Conservation (phyloP, 2,329 filamentous ascomycete genomes). For the Aspergillus sp. region DNA sequence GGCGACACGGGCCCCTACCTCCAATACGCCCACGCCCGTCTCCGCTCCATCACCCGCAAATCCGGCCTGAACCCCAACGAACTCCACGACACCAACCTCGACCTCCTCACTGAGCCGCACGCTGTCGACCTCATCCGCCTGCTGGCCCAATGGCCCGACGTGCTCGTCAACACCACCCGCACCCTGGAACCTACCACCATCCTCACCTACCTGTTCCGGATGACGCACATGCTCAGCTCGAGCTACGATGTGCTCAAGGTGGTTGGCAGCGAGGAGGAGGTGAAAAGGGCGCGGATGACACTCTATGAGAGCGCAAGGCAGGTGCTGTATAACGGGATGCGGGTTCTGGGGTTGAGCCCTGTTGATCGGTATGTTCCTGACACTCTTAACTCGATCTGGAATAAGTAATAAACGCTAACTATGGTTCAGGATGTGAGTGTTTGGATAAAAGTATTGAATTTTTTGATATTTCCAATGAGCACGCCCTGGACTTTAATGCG, state of each 20-base stretch:
- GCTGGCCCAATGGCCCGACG: conserved; percentile 58
- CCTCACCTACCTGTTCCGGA: conserved; percentile 60
- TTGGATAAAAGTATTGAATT: no score
- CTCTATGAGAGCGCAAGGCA: conserved; percentile 56
- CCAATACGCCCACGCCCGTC: conserved; percentile 55
- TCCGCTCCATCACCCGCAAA: conserved; percentile 53
- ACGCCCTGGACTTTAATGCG: no score
- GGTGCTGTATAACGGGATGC: conserved; percentile 59
- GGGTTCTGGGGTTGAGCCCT: conserved; percentile 56
- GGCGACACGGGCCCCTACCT: conserved; percentile 59
- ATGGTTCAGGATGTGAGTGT: no score
- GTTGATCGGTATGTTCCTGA: conserved; percentile 44
- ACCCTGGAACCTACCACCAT: conserved; percentile 60
- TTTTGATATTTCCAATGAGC: no score
- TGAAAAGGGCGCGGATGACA: conserved; percentile 53
- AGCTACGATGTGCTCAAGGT: conserved; percentile 57
- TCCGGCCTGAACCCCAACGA: conserved; percentile 42
- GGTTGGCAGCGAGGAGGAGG: conserved; percentile 49
- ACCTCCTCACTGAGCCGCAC: conserved; percentile 54
- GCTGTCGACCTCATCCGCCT: conserved; percentile 54
- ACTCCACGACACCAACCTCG: conserved; percentile 48
- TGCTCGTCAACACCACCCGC: conserved; percentile 54
- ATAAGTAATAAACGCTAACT: no score
- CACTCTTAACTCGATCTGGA: neutral
- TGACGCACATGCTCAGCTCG: conserved; percentile 54